Evolutionary conservation across 148 eudicot genomes (phyloP).

Genomic region (Rhododendron mucronatum): DNA sequence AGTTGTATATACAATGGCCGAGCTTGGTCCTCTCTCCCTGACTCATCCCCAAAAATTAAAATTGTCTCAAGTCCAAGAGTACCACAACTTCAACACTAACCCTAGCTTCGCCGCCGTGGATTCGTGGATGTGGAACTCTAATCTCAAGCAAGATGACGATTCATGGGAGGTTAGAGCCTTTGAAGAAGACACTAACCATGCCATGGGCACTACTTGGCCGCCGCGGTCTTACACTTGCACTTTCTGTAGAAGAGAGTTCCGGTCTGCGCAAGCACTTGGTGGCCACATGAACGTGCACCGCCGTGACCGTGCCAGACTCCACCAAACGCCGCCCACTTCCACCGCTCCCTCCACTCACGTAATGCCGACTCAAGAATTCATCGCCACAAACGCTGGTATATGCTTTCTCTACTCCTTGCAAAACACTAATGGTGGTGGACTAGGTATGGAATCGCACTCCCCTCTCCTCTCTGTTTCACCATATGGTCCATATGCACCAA

Average conservation of each 20-base stretch:
- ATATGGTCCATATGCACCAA: not conserved
- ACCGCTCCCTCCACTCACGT: conserved; percentile 7
- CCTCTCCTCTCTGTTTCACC: conserved; percentile 6
- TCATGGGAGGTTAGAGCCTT: conserved; percentile 45
- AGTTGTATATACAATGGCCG: conserved; percentile 10
- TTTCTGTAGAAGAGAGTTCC: conserved; percentile 61
- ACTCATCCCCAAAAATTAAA: conserved; percentile 19
- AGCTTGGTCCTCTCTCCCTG: conserved; percentile 18
- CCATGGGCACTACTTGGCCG: conserved; percentile 52
- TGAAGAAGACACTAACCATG: conserved; percentile 31
- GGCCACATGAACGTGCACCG: conserved; percentile 85
- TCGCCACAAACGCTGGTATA: conserved; percentile 21
- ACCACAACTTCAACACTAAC: not conserved
- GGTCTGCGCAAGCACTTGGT: conserved; percentile 74
- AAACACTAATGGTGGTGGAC: conserved; percentile 18
- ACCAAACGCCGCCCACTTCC: conserved; percentile 13
- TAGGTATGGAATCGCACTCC: conserved; percentile 11
- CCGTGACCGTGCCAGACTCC: conserved; percentile 55
- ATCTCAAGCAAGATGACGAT: conserved; percentile 5
- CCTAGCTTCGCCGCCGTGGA: not conserved
- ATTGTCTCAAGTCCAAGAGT: conserved; percentile 5
- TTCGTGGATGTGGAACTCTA: conserved; percentile 35
- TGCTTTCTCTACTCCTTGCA: conserved; percentile 34
- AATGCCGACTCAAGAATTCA: conserved; percentile 26
- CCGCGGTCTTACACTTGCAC: conserved; percentile 60